Conservation (phyloP, 177 flowering plant species). For the Vitis hybrid region DNA sequence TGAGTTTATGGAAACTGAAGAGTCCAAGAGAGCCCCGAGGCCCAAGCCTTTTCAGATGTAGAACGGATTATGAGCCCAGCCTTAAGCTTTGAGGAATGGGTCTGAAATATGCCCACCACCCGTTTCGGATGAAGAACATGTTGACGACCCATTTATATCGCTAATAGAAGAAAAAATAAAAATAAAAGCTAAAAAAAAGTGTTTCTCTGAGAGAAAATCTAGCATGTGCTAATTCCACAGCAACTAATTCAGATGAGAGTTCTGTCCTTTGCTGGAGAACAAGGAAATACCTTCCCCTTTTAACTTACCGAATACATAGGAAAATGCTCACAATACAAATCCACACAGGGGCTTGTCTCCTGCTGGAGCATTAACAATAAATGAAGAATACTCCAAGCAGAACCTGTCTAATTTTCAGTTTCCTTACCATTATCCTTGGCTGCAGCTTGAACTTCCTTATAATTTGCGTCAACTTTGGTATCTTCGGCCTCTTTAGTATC, state of each 20-base stretch:
- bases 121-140: too few relatives aligned
- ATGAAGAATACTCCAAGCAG: not conserved
- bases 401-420: constrained; percentile 21
- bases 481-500: constrained; percentile 15
- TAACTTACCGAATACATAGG: not conserved
- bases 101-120: too few relatives aligned
- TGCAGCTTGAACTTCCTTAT: constrained; percentile 23
- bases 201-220: not conserved
- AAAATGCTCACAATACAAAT: not conserved
- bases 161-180: too few relatives aligned
- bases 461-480: constrained; percentile 24
- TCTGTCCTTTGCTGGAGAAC: not conserved
- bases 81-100: too few relatives aligned
- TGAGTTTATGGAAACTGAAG: too few relatives aligned
- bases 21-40: too few relatives aligned
- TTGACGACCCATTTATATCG: too few relatives aligned
- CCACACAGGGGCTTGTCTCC: not conserved
- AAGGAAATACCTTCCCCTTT: not conserved
- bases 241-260: not conserved
- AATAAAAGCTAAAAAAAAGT: too few relatives aligned
- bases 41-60: too few relatives aligned
- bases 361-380: not conserved
- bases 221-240: not conserved
- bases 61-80: too few relatives aligned
- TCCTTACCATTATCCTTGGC: constrained; percentile 26